A percentile compares a stretch with the other conserved stretches of the same genome.
phyloP scores from a whole-genome alignment of 163 green algal genomes.

The Chlamydomonas reinhardtii region DNA sequence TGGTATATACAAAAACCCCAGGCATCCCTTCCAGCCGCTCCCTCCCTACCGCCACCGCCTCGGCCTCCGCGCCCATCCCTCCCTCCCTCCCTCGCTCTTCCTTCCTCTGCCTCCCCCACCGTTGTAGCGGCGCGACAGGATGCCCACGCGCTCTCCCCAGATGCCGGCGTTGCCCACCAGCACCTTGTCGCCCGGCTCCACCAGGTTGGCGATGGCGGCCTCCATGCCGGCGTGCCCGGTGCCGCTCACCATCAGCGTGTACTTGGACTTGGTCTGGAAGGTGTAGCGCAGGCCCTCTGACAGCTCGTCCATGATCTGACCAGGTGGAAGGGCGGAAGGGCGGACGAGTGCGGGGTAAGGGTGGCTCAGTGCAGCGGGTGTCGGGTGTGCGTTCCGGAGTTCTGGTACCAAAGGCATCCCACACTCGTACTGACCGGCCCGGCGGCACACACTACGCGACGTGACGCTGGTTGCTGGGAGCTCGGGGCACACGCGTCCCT shows the following conservation, averaged over 20 bases:
- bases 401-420: too few relatives aligned
- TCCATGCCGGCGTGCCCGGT: conserved; percentile 94
- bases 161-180: conserved; percentile 62
- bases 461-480: too few relatives aligned
- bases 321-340: neutral
- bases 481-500: too few relatives aligned
- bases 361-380: neutral
- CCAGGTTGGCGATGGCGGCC: conserved; percentile 88
- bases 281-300: conserved; percentile 72
- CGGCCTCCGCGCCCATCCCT: too few relatives aligned
- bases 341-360: neutral
- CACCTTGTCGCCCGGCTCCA: conserved; percentile 93
- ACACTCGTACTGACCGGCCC: too few relatives aligned
- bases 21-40: too few relatives aligned
- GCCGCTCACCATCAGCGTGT: conserved; percentile 88
- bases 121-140: conserved; percentile 77
- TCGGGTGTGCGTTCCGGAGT: too few relatives aligned
- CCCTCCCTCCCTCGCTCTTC: too few relatives aligned
- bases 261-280: conserved; percentile 83
- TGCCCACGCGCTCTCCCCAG: conserved; percentile 80
- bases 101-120: conserved; percentile 33
- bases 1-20: too few relatives aligned
- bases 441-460: too few relatives aligned
- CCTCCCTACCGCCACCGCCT: too few relatives aligned
- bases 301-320: conserved; percentile 70